These are phyloP conservation scores for Boletus reticuloceps DNA, from an alignment of 768 basidiomycete species.

Conservation along the genomic window DNA sequence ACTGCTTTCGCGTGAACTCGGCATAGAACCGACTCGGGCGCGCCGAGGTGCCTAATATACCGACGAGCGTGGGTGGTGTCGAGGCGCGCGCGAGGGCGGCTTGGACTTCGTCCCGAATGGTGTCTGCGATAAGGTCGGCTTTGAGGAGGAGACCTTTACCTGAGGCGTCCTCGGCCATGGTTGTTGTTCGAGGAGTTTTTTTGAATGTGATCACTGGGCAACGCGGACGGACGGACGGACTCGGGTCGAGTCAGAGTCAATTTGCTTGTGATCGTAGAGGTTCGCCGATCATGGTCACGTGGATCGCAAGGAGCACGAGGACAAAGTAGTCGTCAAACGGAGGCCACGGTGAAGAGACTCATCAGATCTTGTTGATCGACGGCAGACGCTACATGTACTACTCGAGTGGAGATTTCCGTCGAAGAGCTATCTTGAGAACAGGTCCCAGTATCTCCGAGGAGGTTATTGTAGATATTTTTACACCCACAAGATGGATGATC, in stretches of 20 bases:
- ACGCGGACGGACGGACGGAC: neutral
- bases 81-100: constrained; percentile 35
- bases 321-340: neutral
- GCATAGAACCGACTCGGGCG: constrained; percentile 81
- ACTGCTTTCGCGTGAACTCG: constrained; percentile 90
- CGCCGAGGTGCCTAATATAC: constrained; percentile 84
- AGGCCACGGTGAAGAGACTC: too few species aligned
- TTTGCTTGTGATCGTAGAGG: neutral
- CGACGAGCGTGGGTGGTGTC: constrained; percentile 73
- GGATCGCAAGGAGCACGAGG: neutral
- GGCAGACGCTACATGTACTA: too few species aligned
- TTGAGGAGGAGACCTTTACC: constrained; percentile 79
- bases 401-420: too few species aligned
- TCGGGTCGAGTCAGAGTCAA: neutral
- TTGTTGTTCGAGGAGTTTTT: neutral
- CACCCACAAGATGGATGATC: too few species aligned
- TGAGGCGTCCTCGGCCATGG: constrained; percentile 20
- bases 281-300: constrained; percentile 10
- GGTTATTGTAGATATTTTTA: too few species aligned
- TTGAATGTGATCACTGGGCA: too few species aligned
- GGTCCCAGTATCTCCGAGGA: too few species aligned
- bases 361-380: too few species aligned
- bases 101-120: constrained; percentile 71
- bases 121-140: constrained; percentile 69
- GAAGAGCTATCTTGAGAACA: too few species aligned